Conservation (phyloP, 2,329 filamentous ascomycete genomes). For the Hortaea sp. region DNA sequence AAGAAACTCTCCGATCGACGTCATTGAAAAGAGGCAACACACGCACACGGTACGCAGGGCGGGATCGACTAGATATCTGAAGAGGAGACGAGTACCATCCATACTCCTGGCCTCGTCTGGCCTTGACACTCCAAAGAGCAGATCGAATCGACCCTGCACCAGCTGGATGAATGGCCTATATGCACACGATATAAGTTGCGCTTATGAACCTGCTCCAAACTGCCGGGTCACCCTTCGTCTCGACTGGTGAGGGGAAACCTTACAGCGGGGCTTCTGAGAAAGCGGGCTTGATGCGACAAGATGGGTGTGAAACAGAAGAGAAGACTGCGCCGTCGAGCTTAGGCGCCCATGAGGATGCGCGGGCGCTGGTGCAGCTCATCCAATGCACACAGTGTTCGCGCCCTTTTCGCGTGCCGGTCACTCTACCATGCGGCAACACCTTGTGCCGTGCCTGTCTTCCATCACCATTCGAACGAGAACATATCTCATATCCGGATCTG, state of each 20-base stretch:
- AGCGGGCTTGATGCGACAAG: conserved; percentile 33
- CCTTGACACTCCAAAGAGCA: background rate
- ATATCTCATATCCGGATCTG: conserved; percentile 68
- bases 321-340: conserved; percentile 26
- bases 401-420: conserved; percentile 58
- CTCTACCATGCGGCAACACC: conserved; percentile 71
- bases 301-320: conserved; percentile 25
- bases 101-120: background rate
- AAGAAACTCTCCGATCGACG: background rate
- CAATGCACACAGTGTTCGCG: conserved; percentile 68
- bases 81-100: background rate
- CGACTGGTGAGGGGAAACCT: conserved; percentile 1
- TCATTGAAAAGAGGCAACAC: background rate
- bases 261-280: conserved; percentile 1
- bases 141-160: background rate
- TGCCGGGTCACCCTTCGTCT: background rate
- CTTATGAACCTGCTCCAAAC: conserved; percentile 4
- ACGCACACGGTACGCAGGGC: background rate
- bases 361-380: conserved; percentile 60
- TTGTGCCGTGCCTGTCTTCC: conserved; percentile 70
- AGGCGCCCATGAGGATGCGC: conserved; percentile 43
- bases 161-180: conserved; percentile 4
- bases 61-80: background rate
- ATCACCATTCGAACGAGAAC: conserved; percentile 49
- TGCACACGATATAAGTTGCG: background rate